phyloP scores from a whole-genome alignment of 305 asterid species.

The Solanum hybrid region DNA sequence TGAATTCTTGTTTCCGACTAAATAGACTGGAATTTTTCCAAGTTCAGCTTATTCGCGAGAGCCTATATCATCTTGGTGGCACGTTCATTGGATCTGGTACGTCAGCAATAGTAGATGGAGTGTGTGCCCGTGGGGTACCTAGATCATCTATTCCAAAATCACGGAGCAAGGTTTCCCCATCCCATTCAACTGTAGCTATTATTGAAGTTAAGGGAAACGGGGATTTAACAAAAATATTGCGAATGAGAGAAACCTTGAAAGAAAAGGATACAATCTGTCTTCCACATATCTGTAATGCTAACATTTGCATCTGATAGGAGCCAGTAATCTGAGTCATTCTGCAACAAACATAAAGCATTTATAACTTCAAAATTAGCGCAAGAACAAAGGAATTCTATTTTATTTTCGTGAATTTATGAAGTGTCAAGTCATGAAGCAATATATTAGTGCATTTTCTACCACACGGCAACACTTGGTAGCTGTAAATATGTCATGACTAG shows the following conservation, averaged over 20 bases:
- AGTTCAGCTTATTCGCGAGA: background rate
- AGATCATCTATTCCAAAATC: slow-evolving; percentile 51
- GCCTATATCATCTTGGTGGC: slow-evolving; percentile 41
- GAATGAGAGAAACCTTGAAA: background rate
- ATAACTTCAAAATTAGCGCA: background rate
- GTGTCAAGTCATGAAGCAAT: background rate
- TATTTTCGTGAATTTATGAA: background rate
- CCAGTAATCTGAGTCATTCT: slow-evolving; percentile 91
- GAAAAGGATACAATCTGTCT: slow-evolving; percentile 51
- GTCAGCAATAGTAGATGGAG: slow-evolving; percentile 30
- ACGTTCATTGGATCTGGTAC: slow-evolving; percentile 25
- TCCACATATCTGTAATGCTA: slow-evolving; percentile 96
- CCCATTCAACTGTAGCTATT: slow-evolving; percentile 60
- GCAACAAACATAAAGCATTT: slow-evolving; percentile 12
- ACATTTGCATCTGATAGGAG: slow-evolving; percentile 65
- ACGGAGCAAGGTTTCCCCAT: slow-evolving; percentile 38
- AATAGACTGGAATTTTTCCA: background rate
- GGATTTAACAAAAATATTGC: background rate
- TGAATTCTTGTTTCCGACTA: background rate
- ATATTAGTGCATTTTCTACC: background rate
- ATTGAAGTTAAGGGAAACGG: slow-evolving; percentile 12
- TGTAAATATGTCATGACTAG: background rate
- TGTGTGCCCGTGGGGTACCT: slow-evolving; percentile 39
- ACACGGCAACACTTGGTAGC: background rate
- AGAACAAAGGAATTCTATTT: background rate